Base-by-base conservation (phyloP, 169 alveolate species). In the Plasmodium falciparum region DNA sequence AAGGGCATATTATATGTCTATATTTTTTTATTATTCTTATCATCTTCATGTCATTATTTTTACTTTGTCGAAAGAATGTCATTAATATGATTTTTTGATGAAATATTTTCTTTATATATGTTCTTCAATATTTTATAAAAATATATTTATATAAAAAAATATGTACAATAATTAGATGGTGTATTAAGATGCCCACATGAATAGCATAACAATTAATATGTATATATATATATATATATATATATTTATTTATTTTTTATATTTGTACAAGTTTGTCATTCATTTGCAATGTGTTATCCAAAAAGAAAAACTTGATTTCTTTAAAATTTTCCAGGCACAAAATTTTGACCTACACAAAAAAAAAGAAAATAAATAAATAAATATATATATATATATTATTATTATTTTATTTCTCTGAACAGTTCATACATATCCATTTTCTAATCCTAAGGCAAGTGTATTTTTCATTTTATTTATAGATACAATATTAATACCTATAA, bases 61-160 rank as follows among this genome's bases (percentile, higher is more conserved):
- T 12, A 75, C 88, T 22, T 43, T 12, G 56, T 22, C 12, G 45
- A 26, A 43, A 73, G 50, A n/a, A 54, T 54, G 15, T 62, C 24
- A 9, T 29, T 62, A 12, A 45, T 62, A 12, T 20, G 8, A 20
- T 61, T 39, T 69, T 69, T 75, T 6, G 33, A 24, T 24, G 88
- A 49, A 43, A 58, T 75, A 12, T 75, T 75, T 63, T 75, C 88
- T 62, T 75, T 75, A 63, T 75, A 75, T 24, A 75, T 75, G 20
- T 75, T 75, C 88, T 75, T 65, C 15, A 49, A 54, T 29, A 45
- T 61, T 52, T 1, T 26, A 26, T 26, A 26, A 26, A 26, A 26
- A 26, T 20, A 20, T 2, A 6, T 61, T 61, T 61, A 61, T 24
- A 24, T 22, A 65, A 24, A 65, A 2, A 9, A 29, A 20, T 66